phyloP scores from a whole-genome alignment of 176 grass and related monocot species.

The Ensete glaucum region DNA sequence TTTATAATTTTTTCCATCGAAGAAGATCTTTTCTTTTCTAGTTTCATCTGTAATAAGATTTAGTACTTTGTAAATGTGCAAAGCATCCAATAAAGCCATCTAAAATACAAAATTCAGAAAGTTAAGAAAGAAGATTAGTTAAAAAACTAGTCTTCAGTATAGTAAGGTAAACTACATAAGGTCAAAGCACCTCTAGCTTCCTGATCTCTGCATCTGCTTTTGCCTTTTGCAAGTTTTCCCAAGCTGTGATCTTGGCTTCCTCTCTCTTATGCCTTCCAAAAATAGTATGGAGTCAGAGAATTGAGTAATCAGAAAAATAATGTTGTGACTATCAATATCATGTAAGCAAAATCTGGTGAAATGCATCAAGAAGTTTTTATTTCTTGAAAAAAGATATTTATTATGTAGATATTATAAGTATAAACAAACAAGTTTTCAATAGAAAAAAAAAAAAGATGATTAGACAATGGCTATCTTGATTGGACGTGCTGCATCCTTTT shows the following conservation, averaged over 20 bases:
- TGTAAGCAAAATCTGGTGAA: no score
- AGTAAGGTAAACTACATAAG: slow-evolving; percentile 10
- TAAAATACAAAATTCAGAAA: slow-evolving; percentile 19
- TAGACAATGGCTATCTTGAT: not conserved
- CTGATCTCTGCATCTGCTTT: slow-evolving; percentile 82
- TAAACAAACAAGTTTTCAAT: no score
- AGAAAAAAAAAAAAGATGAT: no score
- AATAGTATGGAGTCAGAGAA: slow-evolving; percentile 1
- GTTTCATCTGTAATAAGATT: slow-evolving; percentile 63
- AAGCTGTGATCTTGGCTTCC: slow-evolving; percentile 72
- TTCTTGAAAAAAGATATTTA: no score
- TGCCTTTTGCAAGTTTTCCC: slow-evolving; percentile 85
- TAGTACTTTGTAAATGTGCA: not conserved
- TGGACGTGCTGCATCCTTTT: not conserved
- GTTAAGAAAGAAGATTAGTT: not conserved
- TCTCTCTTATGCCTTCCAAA: slow-evolving; percentile 57
- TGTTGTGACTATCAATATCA: not conserved
- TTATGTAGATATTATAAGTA: no score
- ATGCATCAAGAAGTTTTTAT: no score
- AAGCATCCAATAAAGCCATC: not conserved
- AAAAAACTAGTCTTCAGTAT: slow-evolving; percentile 22
- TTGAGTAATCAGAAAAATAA: slow-evolving; percentile 1
- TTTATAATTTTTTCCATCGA: slow-evolving; percentile 92
- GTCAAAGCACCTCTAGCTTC: slow-evolving; percentile 7
- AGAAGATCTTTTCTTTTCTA: slow-evolving; percentile 83